Conservation (phyloP, 306 rosid genomes). For the cucumber (Cucumis sativus) region DNA sequence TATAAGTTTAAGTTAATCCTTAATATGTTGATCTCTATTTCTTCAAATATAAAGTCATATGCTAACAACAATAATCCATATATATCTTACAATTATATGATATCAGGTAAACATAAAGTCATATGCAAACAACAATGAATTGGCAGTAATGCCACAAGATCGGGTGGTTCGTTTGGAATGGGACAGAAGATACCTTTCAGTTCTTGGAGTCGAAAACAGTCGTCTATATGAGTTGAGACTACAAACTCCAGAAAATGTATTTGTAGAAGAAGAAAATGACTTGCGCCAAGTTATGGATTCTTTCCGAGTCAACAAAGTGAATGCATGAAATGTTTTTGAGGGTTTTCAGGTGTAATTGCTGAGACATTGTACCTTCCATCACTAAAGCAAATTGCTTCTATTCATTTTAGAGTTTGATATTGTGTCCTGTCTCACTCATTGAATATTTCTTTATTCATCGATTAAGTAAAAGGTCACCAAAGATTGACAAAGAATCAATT, state of each 20-base stretch:
- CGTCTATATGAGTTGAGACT: conserved; percentile 81
- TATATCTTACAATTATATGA: neutral
- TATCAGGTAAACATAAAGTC: conserved; percentile 84
- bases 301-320: conserved; percentile 70
- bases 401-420: neutral
- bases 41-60: conserved; percentile 51
- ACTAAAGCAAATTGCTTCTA: neutral
- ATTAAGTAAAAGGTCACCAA: neutral
- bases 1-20: neutral
- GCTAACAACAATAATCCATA: conserved; percentile 48
- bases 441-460: neutral
- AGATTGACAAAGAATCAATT: neutral
- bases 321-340: conserved; percentile 3
- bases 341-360: neutral
- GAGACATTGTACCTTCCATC: neutral
- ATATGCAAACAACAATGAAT: conserved; percentile 81
- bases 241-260: conserved; percentile 79
- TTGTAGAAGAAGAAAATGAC: conserved; percentile 58
- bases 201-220: conserved; percentile 88
- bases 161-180: conserved; percentile 79
- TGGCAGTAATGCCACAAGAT: conserved; percentile 90
- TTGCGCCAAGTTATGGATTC: conserved; percentile 81
- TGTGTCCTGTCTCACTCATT: neutral
- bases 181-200: conserved; percentile 84
- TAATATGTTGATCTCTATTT: neutral